Evolutionary conservation across 306 rosid genomes (phyloP).

Genomic region (Boehmeria nivea): DNA sequence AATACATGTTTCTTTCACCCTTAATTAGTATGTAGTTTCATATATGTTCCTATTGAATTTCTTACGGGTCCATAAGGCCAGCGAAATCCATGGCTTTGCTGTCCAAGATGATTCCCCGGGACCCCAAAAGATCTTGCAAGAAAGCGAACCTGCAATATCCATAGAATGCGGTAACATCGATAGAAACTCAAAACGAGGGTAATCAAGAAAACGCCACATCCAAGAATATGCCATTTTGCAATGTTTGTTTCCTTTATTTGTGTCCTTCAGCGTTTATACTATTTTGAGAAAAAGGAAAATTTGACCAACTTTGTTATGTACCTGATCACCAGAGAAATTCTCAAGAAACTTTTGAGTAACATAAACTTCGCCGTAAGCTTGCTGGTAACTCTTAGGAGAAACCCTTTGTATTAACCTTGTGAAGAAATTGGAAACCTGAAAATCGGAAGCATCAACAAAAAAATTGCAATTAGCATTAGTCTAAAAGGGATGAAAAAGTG

Average conservation of each 20-base stretch:
- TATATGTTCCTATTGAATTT: not conserved
- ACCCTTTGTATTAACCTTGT: conserved; percentile 89
- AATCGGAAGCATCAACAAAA: conserved; percentile 1
- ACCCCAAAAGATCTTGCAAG: conserved; percentile 85
- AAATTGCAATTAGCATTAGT: not conserved
- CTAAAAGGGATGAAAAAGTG: not conserved
- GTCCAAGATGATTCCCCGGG: conserved; percentile 95
- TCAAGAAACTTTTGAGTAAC: conserved; percentile 82
- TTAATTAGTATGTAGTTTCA: not conserved
- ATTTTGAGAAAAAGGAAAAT: not conserved
- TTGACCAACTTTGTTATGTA: conserved; percentile 18
- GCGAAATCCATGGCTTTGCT: conserved; percentile 90
- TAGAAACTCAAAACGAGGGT: too few species aligned
- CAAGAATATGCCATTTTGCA: too few species aligned
- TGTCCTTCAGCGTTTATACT: too few species aligned
- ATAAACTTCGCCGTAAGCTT: conserved; percentile 77
- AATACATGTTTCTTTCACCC: not conserved
- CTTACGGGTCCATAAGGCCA: conserved; percentile 99
- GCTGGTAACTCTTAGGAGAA: conserved; percentile 95
- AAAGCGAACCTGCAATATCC: conserved; percentile 76
- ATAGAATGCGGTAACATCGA: too few species aligned
- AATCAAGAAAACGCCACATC: conserved; percentile 2
- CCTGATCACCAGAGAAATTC: conserved; percentile 96
- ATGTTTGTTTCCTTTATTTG: too few species aligned
- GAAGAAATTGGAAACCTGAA: conserved; percentile 84